A percentile compares a stretch with the other conserved stretches of the same genome.
These are phyloP conservation scores for Myxozyma melibiosi DNA, from an alignment of 805 yeast genomes.

Conservation along the genomic window DNA sequence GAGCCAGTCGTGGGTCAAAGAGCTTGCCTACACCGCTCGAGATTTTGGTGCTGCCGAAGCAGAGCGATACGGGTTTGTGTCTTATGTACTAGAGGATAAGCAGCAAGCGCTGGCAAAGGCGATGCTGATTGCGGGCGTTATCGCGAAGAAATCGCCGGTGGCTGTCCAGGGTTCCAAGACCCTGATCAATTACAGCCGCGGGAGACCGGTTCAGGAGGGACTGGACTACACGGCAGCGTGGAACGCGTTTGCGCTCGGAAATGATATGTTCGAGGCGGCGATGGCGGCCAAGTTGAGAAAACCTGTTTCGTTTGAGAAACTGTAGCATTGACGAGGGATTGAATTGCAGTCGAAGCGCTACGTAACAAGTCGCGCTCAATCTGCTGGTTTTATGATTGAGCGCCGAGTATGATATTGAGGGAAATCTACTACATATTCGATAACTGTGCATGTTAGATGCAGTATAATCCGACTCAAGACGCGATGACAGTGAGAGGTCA, in stretches of 20 bases:
- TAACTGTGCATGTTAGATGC: too few relatives aligned
- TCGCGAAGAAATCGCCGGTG: conserved; percentile 54
- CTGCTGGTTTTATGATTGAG: too few relatives aligned
- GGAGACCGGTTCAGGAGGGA: conserved; percentile 52
- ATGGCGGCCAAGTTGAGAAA: background rate
- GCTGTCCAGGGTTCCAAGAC: conserved; percentile 68
- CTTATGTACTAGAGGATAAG: conserved; percentile 51
- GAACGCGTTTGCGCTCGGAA: conserved; percentile 45
- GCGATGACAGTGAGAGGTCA: too few relatives aligned
- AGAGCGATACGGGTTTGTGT: conserved; percentile 55
- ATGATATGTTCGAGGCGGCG: conserved; percentile 10
- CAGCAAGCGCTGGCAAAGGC: conserved; percentile 55
- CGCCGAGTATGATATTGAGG: too few relatives aligned
- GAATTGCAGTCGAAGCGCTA: too few relatives aligned
- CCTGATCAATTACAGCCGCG: conserved; percentile 50
- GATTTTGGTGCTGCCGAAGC: conserved; percentile 61
- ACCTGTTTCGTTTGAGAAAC: conserved; percentile 10
- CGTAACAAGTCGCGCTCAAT: too few relatives aligned
- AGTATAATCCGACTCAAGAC: too few relatives aligned
- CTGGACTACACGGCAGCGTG: conserved; percentile 53
- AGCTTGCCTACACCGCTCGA: conserved; percentile 64
- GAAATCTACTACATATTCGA: too few relatives aligned
- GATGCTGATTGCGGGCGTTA: conserved; percentile 51
- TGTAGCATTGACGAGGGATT: background rate
- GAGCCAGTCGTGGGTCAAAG: conserved; percentile 60